Conservation (phyloP, 2,329 filamentous ascomycete genomes). For the Pseudogymnoascus sp. region DNA sequence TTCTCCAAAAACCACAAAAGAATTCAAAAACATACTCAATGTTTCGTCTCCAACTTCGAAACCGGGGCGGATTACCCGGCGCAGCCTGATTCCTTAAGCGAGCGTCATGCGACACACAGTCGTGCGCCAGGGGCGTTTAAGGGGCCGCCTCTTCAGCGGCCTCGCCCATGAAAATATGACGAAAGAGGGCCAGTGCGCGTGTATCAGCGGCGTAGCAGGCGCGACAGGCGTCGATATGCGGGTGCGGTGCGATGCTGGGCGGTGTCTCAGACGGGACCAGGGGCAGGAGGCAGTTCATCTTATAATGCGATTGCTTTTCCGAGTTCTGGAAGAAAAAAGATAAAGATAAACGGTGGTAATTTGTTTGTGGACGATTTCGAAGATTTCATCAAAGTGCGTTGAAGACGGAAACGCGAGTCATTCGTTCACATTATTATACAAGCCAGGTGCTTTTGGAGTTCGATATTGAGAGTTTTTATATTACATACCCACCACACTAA, state of each 20-base stretch:
- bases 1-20: background rate
- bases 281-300: background rate
- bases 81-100: background rate
- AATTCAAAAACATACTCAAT: background rate
- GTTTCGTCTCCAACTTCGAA: background rate
- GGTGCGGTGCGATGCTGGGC: background rate
- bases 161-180: background rate
- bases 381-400: background rate
- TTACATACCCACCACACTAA: constrained; percentile 5
- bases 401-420: background rate
- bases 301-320: constrained; percentile 6
- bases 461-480: constrained; percentile 3
- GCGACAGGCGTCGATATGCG: background rate
- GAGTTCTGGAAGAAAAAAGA: background rate
- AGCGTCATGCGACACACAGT: background rate
- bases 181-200: background rate
- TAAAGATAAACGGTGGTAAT: constrained; percentile 1
- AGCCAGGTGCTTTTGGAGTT: constrained; percentile 2
- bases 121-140: constrained; percentile 6
- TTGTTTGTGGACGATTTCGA: background rate
- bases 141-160: background rate
- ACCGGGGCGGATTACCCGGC: constrained; percentile 1
- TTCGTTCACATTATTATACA: background rate
- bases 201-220: constrained; percentile 3
- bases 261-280: background rate